Evolutionary conservation across 2,329 filamentous ascomycete genomes (phyloP).

Genomic region (Trichoderma breve): DNA sequence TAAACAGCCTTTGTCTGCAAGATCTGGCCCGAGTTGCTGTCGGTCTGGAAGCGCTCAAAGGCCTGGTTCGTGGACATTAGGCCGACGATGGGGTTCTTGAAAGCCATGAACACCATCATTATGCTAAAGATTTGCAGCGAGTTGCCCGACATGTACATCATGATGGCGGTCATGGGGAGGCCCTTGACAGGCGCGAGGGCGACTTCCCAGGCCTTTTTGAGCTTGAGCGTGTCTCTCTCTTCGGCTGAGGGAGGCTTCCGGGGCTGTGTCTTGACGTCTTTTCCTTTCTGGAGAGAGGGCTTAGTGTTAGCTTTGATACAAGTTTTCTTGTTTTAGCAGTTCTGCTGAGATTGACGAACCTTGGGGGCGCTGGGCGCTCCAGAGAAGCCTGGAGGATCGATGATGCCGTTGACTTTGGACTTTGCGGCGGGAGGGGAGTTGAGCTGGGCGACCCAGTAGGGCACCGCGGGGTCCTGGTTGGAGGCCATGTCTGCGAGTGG

Average conservation of each 20-base stretch:
- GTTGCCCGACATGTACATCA: constrained; percentile 99
- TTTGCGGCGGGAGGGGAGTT: constrained; percentile 65
- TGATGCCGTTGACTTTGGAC: constrained; percentile 64
- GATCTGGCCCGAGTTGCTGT: constrained; percentile 70
- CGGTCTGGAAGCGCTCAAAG: constrained; percentile 89
- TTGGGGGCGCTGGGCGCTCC: constrained; percentile 57
- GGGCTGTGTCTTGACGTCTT: constrained; percentile 47
- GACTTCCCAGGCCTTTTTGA: constrained; percentile 99
- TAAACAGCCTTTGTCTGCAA: constrained; percentile 85
- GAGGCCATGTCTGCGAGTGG: constrained; percentile 2
- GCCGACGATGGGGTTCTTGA: constrained; percentile 91
- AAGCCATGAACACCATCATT: constrained; percentile 99
- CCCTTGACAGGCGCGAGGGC: constrained; percentile 90
- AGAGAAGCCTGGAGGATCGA: constrained; percentile 84
- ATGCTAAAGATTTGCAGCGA: constrained; percentile 98
- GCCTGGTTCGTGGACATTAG: constrained; percentile 78
- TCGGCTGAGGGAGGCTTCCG: constrained; percentile 70
- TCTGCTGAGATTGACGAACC: constrained; percentile 36
- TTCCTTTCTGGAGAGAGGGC: constrained; percentile 43
- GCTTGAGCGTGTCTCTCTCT: constrained; percentile 91
- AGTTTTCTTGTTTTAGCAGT: background rate
- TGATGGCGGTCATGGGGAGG: constrained; percentile 96
- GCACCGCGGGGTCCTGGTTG: constrained; percentile 38
- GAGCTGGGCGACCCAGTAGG: constrained; percentile 81
- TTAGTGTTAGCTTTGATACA: background rate